A percentile compares a stretch with the other conserved stretches of the same genome.
Evolutionary conservation across 352 stramenopile species (phyloP).

Genomic region (Pythium biforme): DNA sequence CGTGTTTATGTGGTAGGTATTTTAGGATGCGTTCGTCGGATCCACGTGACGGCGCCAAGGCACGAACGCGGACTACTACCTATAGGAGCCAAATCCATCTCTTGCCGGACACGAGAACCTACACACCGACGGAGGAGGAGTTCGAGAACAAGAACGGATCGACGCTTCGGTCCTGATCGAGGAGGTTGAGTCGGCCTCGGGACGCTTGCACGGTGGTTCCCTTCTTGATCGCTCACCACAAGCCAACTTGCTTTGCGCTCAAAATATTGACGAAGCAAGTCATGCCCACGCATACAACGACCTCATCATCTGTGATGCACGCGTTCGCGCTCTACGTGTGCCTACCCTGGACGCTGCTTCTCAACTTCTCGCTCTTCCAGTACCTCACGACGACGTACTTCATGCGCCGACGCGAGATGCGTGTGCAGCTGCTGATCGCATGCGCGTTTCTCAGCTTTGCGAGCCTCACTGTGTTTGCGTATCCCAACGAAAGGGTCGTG

Average conservation of each 20-base stretch:
- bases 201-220: too few species aligned
- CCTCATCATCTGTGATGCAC: not conserved
- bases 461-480: slow-evolving; percentile 7
- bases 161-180: too few species aligned
- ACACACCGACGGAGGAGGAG: not conserved
- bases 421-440: slow-evolving; percentile 13
- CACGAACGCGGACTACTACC: not conserved
- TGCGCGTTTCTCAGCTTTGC: slow-evolving; percentile 24
- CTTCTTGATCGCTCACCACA: not conserved
- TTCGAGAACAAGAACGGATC: too few species aligned
- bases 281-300: not conserved
- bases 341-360: slow-evolving; percentile 23
- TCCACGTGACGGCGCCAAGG: not conserved
- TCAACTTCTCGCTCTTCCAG: slow-evolving; percentile 29
- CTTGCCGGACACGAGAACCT: not conserved
- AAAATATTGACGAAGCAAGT: not conserved
- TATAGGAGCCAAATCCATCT: not conserved
- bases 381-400: slow-evolving; percentile 24
- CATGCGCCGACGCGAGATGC: slow-evolving; percentile 10
- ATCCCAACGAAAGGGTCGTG: slow-evolving; percentile 9
- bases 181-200: too few species aligned
- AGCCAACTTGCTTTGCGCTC: not conserved
- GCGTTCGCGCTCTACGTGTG: not conserved
- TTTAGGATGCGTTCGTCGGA: not conserved
- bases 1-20: slow-evolving; percentile 1